Percentiles rank a stretch among this genome's conserved stretches.
Evolutionary conservation across 208 protist species (phyloP).

Genomic region (Wallacemonas rigidus): DNA sequence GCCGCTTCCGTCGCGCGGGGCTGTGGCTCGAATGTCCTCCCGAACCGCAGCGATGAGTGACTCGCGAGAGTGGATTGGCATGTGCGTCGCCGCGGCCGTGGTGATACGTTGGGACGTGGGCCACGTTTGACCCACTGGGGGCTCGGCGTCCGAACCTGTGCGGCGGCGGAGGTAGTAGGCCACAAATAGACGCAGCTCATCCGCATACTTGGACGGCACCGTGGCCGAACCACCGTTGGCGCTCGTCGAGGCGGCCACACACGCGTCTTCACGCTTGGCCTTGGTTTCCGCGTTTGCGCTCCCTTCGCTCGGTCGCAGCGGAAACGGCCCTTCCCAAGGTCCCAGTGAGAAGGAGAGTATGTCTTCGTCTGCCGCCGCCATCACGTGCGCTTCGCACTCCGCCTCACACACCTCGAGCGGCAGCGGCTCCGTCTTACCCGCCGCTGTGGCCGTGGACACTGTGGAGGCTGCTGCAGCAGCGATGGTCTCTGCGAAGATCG

Average conservation of each 20-base stretch:
- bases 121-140: no score
- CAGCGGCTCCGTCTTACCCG: background rate
- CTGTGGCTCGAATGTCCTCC: background rate
- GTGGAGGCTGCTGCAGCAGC: background rate
- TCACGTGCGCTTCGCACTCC: background rate
- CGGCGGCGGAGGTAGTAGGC: constrained; percentile 1
- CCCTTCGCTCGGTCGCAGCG: background rate
- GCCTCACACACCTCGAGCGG: background rate
- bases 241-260: no score
- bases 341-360: constrained; percentile 6
- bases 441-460: background rate
- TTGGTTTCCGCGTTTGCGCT: background rate
- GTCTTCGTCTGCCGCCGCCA: background rate
- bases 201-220: background rate
- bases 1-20: background rate
- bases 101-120: background rate
- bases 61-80: background rate
- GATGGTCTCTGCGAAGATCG: no score
- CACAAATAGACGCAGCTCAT: constrained; percentile 7
- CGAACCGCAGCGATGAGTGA: background rate
- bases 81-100: background rate
- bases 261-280: no score
- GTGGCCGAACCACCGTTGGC: background rate
- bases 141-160: no score
- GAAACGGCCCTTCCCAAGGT: background rate